Percentiles rank a stretch among this genome's conserved stretches.
phyloP scores from a whole-genome alignment of 306 rosid genomes.

The Acacia confusa region DNA sequence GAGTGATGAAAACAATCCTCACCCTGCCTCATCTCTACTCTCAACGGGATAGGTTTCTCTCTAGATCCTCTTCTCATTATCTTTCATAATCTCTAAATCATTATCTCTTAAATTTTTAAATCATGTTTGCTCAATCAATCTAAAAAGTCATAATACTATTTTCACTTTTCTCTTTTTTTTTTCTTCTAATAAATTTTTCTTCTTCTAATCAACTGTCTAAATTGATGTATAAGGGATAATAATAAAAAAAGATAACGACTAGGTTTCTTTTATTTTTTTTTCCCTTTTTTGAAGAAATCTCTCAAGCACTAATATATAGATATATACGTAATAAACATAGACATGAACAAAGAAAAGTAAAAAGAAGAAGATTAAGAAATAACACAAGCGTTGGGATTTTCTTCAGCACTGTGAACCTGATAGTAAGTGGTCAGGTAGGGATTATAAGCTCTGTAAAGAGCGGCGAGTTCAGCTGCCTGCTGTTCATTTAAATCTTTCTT shows the following conservation, averaged over 20 bases:
- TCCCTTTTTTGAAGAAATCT: not conserved
- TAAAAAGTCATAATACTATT: no score
- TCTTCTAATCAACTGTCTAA: no score
- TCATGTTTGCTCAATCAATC: no score
- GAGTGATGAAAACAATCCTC: not conserved
- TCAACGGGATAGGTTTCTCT: no score
- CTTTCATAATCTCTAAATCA: no score
- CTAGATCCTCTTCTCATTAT: no score
- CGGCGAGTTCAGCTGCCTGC: conserved; percentile 42
- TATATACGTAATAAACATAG: not conserved
- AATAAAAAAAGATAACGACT: no score
- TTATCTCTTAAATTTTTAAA: no score
- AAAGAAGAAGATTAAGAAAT: conserved; percentile 34
- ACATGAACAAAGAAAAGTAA: not conserved
- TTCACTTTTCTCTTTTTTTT: no score
- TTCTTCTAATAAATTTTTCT: no score
- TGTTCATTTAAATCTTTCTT: conserved; percentile 40
- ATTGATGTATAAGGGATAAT: no score
- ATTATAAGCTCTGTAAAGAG: conserved; percentile 30
- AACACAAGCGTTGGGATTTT: conserved; percentile 57
- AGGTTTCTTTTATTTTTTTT: no score
- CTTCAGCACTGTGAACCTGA: conserved; percentile 43
- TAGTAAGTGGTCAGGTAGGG: conserved; percentile 43
- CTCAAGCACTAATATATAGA: not conserved
- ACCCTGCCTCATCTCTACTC: not conserved